Percentiles rank a stretch among this genome's conserved stretches.
Conservation (phyloP, 257 asterid genomes). For the Solanum okadae region DNA sequence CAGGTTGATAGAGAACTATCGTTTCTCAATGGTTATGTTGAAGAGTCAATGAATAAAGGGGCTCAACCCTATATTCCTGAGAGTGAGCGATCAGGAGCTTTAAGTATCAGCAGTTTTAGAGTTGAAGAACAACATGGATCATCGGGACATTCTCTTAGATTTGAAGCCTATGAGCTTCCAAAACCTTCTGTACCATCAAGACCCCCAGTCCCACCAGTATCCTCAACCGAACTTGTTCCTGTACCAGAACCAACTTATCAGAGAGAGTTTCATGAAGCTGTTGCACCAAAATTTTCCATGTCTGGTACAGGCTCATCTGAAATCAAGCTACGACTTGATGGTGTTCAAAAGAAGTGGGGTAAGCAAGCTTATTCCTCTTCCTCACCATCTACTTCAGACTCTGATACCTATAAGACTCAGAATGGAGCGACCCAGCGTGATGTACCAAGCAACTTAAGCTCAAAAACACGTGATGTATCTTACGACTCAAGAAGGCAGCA, state of each 20-base stretch:
- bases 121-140: slow-evolving; percentile 59
- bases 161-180: slow-evolving; percentile 92
- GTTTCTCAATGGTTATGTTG: slow-evolving; percentile 63
- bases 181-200: slow-evolving; percentile 49
- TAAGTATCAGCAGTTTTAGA: slow-evolving; percentile 41
- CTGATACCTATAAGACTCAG: slow-evolving; percentile 32
- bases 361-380: slow-evolving; percentile 43
- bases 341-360: slow-evolving; percentile 97
- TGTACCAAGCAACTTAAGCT: slow-evolving; percentile 28
- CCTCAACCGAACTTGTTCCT: slow-evolving; percentile 71
- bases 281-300: slow-evolving; percentile 29
- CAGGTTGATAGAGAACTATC: slow-evolving; percentile 81
- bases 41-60: slow-evolving; percentile 74
- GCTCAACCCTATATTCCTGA: slow-evolving; percentile 83
- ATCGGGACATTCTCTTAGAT: slow-evolving; percentile 63
- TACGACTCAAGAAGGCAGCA: slow-evolving; percentile 53
- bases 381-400: slow-evolving; percentile 42
- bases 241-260: slow-evolving; percentile 52
- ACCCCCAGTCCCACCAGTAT: slow-evolving; percentile 24
- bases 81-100: slow-evolving; percentile 56
- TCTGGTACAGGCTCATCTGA: slow-evolving; percentile 47
- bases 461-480: slow-evolving; percentile 30
- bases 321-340: slow-evolving; percentile 79
- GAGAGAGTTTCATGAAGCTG: slow-evolving; percentile 33
- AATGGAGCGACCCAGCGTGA: slow-evolving; percentile 41